Percentiles rank a stretch among this genome's conserved stretches.
These are phyloP conservation scores for Eimeria maxima DNA, from an alignment of 169 alveolate genomes.

Conservation along the genomic window DNA sequence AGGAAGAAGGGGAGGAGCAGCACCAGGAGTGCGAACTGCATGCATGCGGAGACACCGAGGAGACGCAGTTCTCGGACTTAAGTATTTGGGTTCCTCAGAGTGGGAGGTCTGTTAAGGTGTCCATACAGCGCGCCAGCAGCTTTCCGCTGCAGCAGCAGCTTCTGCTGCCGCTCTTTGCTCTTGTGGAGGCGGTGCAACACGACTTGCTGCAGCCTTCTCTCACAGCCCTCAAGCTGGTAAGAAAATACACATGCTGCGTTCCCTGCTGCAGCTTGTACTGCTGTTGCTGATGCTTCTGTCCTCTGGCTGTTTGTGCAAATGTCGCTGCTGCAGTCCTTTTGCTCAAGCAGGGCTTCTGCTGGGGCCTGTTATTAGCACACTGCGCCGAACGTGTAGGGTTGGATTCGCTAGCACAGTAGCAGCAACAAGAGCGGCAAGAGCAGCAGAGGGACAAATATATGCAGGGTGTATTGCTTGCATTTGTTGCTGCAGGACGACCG, in stretches of 20 bases:
- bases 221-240: constrained; percentile 54
- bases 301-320: not conserved
- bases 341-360: not conserved
- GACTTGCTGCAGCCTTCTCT: constrained; percentile 57
- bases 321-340: not conserved
- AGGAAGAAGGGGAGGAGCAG: constrained; percentile 25
- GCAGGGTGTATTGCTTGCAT: not conserved
- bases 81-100: constrained; percentile 59
- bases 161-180: constrained; percentile 64
- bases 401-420: not conserved
- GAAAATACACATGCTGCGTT: constrained; percentile 8
- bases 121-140: constrained; percentile 63
- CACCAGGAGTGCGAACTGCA: not conserved
- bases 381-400: not conserved
- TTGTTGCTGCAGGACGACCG: constrained; percentile 65
- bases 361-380: not conserved
- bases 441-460: not conserved
- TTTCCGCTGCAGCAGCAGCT: constrained; percentile 68
- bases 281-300: constrained; percentile 13
- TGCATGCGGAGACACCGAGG: constrained; percentile 39
- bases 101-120: constrained; percentile 39
- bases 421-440: constrained; percentile 18
- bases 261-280: constrained; percentile 52
- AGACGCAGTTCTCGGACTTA: constrained; percentile 2
- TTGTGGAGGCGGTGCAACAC: constrained; percentile 44